Conservation (phyloP, 2,329 filamentous ascomycete species). For the Aspergillus sergii region DNA sequence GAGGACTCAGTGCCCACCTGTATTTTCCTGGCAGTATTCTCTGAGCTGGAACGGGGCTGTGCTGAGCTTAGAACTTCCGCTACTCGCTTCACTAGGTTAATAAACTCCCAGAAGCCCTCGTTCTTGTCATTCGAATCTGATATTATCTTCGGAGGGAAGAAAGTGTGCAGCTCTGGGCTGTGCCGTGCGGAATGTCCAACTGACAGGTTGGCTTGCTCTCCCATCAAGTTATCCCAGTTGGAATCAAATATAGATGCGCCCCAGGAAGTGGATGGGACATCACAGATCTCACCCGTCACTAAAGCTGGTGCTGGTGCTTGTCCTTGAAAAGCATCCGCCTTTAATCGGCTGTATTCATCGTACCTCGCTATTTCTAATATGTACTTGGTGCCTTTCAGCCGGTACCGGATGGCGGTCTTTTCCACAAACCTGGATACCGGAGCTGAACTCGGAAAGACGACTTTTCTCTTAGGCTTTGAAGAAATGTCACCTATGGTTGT, state of each 20-base stretch:
- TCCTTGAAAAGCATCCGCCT: slow-evolving; percentile 15
- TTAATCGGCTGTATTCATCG: slow-evolving; percentile 36
- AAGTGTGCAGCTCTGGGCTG: slow-evolving; percentile 33
- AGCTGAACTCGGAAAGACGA: slow-evolving; percentile 30
- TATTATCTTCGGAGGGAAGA: slow-evolving; percentile 35
- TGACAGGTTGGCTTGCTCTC: slow-evolving; percentile 36
- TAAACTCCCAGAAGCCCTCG: slow-evolving; percentile 40
- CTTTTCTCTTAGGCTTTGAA: slow-evolving; percentile 30
- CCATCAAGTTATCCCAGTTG: slow-evolving; percentile 46
- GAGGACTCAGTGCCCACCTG: neutral
- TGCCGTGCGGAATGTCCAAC: slow-evolving; percentile 39
- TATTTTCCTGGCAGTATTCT: neutral
- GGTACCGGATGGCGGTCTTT: slow-evolving; percentile 42
- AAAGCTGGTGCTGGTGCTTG: slow-evolving; percentile 7
- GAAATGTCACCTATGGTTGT: slow-evolving; percentile 25
- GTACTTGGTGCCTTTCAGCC: slow-evolving; percentile 43
- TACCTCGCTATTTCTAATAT: slow-evolving; percentile 48
- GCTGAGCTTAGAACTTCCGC: slow-evolving; percentile 35
- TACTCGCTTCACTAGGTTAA: slow-evolving; percentile 37
- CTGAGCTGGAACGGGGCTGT: slow-evolving; percentile 1
- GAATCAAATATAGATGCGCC: slow-evolving; percentile 40
- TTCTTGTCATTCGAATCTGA: slow-evolving; percentile 18
- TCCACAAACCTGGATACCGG: slow-evolving; percentile 39
- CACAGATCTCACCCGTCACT: slow-evolving; percentile 22
- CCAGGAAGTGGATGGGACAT: slow-evolving; percentile 36